These are phyloP conservation scores for Lactarius psammicola DNA, from an alignment of 768 basidiomycete species.

Conservation along the genomic window DNA sequence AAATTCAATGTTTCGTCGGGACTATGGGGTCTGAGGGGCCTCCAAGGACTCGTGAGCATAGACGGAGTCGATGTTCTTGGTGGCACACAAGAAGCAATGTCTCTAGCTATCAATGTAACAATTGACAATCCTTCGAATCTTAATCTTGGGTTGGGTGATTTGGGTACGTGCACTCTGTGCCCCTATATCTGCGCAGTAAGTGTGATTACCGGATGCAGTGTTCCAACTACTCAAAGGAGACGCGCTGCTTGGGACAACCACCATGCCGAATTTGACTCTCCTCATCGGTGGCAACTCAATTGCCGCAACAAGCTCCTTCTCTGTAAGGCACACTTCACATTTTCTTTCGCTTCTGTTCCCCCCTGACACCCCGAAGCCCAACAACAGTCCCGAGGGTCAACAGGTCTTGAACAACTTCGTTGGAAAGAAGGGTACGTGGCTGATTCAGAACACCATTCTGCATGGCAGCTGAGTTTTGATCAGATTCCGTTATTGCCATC, in stretches of 20 bases:
- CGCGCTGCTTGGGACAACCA: conserved; percentile 54
- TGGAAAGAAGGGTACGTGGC: conserved; percentile 48
- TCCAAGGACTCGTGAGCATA: conserved; percentile 56
- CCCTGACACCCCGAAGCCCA: conserved; percentile 44
- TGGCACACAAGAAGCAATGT: conserved; percentile 57
- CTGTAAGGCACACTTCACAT: conserved; percentile 31
- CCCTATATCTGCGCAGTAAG: background rate
- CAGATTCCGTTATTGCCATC: conserved; percentile 58
- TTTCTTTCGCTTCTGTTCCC: background rate
- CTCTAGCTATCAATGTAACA: conserved; percentile 56
- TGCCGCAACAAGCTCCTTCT: conserved; percentile 49
- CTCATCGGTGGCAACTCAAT: conserved; percentile 60
- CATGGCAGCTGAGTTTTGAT: background rate
- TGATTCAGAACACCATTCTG: background rate
- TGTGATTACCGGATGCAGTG: conserved; percentile 36
- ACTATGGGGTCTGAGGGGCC: conserved; percentile 58
- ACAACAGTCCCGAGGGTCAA: conserved; percentile 55
- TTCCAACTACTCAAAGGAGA: conserved; percentile 56
- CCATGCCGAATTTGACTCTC: conserved; percentile 59
- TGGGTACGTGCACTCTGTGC: conserved; percentile 45
- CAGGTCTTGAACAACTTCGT: conserved; percentile 70
- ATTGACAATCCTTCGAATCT: conserved; percentile 71
- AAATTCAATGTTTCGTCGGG: conserved; percentile 66
- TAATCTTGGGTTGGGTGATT: conserved; percentile 57
- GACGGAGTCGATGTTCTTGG: conserved; percentile 62